phyloP scores from a whole-genome alignment of 352 stramenopile species.

The Pythium oligandrum region DNA sequence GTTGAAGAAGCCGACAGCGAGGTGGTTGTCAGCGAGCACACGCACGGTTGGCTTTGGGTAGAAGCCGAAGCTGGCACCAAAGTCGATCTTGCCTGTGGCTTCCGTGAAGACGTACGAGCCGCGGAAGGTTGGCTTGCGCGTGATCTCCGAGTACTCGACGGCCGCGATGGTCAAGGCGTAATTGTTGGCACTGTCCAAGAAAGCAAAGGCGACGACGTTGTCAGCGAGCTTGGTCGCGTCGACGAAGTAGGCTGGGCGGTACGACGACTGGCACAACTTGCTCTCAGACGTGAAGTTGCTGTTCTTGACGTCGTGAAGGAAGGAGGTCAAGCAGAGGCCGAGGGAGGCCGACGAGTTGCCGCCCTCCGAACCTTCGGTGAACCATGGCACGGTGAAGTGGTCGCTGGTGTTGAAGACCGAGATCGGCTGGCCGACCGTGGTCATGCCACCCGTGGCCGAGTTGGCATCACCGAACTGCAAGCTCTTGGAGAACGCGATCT shows the following conservation, averaged over 20 bases:
- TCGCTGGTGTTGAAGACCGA: conserved; percentile 59
- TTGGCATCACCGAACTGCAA: conserved; percentile 46
- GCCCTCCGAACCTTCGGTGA: conserved; percentile 32
- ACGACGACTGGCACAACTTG: conserved; percentile 45
- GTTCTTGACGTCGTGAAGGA: conserved; percentile 18
- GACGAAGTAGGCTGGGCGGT: conserved; percentile 67
- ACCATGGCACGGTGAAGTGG: conserved; percentile 65
- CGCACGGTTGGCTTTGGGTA: conserved; percentile 64
- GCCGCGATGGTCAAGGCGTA: conserved; percentile 66
- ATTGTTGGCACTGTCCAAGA: conserved; percentile 70
- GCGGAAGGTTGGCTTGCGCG: conserved; percentile 54
- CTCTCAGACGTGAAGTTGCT: conserved; percentile 22
- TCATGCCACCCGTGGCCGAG: conserved; percentile 25
- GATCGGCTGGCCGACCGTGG: conserved; percentile 54
- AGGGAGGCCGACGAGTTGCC: conserved; percentile 32
- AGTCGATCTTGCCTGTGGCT: conserved; percentile 58
- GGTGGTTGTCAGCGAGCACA: conserved; percentile 40
- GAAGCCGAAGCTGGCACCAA: conserved; percentile 57
- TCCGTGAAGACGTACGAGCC: conserved; percentile 61
- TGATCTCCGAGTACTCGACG: conserved; percentile 61
- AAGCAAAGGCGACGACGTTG: conserved; percentile 52
- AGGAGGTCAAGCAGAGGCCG: conserved; percentile 57
- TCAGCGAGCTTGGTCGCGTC: conserved; percentile 64
- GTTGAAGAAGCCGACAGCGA: conserved; percentile 74
- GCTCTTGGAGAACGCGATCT: conserved; percentile 52